phyloP scores from a whole-genome alignment of 1,284 basidiomycete genomes.

The Malassezia equina region DNA sequence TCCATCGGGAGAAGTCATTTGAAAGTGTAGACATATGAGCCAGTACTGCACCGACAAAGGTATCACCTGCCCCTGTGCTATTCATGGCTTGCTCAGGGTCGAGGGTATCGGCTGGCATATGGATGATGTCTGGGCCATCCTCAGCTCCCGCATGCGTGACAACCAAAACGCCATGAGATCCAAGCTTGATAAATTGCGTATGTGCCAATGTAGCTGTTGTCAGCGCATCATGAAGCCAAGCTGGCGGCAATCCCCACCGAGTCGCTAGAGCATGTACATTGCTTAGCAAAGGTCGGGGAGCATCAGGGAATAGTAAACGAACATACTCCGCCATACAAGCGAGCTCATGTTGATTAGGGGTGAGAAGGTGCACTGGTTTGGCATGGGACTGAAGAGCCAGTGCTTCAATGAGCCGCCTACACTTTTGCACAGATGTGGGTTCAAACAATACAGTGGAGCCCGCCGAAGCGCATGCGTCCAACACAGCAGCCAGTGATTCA shows the following conservation, averaged over 20 bases:
- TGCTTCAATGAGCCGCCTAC: slow-evolving; percentile 58
- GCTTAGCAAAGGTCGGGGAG: slow-evolving; percentile 4
- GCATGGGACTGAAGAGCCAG: slow-evolving; percentile 14
- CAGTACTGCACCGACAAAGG: slow-evolving; percentile 36
- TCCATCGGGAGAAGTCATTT: not conserved
- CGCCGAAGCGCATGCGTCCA: slow-evolving; percentile 36
- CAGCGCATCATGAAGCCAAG: slow-evolving; percentile 14
- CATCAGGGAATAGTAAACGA: not conserved
- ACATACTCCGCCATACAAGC: not conserved
- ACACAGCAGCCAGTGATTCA: slow-evolving; percentile 54
- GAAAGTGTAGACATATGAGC: slow-evolving; percentile 8
- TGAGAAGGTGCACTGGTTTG: slow-evolving; percentile 39
- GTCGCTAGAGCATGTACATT: slow-evolving; percentile 9
- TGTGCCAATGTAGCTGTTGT: not conserved
- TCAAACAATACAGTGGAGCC: slow-evolving; percentile 51
- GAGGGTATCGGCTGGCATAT: slow-evolving; percentile 21
- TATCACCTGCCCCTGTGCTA: slow-evolving; percentile 45
- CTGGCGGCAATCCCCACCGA: slow-evolving; percentile 14
- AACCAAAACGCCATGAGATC: slow-evolving; percentile 19
- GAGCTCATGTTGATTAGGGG: slow-evolving; percentile 14
- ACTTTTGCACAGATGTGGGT: slow-evolving; percentile 77
- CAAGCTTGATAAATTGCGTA: slow-evolving; percentile 10
- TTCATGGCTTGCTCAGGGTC: slow-evolving; percentile 20
- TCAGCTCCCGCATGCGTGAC: slow-evolving; percentile 3
- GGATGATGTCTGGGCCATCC: not conserved